Evolutionary conservation across 2,329 filamentous ascomycete genomes (phyloP).

Genomic region (Coniochaeta ligniaria): DNA sequence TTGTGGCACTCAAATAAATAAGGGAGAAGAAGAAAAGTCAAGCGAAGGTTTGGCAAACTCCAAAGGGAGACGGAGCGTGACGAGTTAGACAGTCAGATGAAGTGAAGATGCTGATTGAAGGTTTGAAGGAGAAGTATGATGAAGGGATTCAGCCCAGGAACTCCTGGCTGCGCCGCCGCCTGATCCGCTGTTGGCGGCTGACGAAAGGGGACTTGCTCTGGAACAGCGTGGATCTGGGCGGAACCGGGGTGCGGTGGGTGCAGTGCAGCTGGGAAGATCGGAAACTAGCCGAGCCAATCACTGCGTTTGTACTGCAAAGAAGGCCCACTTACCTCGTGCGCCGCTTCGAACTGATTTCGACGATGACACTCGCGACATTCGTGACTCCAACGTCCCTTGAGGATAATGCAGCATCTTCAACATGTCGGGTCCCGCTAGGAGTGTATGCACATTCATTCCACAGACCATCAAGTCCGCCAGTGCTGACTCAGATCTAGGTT

Average conservation of each 20-base stretch:
- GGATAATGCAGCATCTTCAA: not conserved
- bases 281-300: not conserved
- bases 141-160: not conserved
- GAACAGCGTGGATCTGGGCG: not conserved
- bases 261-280: not conserved
- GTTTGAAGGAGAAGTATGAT: slow-evolving; percentile 4
- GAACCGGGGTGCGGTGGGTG: not conserved
- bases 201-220: not conserved
- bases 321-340: not conserved
- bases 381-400: not conserved
- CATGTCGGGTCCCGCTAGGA: slow-evolving; percentile 13
- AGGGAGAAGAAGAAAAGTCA: not conserved
- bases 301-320: too few relatives aligned
- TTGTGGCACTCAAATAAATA: not conserved
- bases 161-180: not conserved
- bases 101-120: slow-evolving; percentile 7
- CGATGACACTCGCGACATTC: not conserved
- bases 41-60: not conserved
- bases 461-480: not conserved
- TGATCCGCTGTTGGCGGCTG: not conserved
- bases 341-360: not conserved
- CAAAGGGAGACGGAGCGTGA: not conserved
- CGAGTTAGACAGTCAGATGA: not conserved
- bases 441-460: slow-evolving; percentile 8
- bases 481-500: slow-evolving; percentile 22